These are phyloP conservation scores for Lodderomyces metapsilosis DNA, from an alignment of 1,139 yeast species.

Conservation along the genomic window DNA sequence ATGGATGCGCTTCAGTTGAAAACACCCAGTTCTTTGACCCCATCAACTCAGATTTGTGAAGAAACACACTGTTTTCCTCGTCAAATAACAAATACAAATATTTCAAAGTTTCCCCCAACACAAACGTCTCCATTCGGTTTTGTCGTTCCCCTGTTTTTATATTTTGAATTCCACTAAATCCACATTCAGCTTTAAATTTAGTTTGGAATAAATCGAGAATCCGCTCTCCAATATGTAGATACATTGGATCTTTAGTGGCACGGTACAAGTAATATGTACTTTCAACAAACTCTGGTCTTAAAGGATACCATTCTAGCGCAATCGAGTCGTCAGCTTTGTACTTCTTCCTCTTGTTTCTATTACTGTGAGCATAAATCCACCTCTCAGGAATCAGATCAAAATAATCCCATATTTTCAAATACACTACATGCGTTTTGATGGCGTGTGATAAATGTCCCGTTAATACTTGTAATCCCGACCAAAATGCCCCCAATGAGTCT, in stretches of 20 bases:
- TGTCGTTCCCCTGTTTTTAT: constrained; percentile 61
- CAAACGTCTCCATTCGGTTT: constrained; percentile 90
- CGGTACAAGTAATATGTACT: constrained; percentile 80
- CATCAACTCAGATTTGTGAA: constrained; percentile 28
- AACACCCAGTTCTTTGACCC: constrained; percentile 60
- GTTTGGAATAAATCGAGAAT: constrained; percentile 54
- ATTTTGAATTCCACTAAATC: constrained; percentile 77
- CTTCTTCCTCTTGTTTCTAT: constrained; percentile 10
- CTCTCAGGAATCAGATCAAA: constrained; percentile 86
- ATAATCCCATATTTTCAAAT: constrained; percentile 73
- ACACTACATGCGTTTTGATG: constrained; percentile 58
- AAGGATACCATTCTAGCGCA: constrained; percentile 84
- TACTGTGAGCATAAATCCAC: constrained; percentile 52
- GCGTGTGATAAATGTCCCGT: constrained; percentile 77
- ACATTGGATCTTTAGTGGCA: constrained; percentile 86
- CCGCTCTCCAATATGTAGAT: constrained; percentile 69
- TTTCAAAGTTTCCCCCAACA: constrained; percentile 80
- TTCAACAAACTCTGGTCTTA: constrained; percentile 89
- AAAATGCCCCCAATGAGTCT: constrained; percentile 84
- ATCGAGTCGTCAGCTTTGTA: constrained; percentile 28
- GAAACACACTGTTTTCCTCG: constrained; percentile 55
- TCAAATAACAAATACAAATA: constrained; percentile 82
- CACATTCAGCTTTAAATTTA: constrained; percentile 63
- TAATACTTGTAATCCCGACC: constrained; percentile 80
- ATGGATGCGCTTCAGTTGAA: constrained; percentile 92